Conservation (phyloP, 2,329 filamentous ascomycete species). For the Phaeoacremonium minimum region DNA sequence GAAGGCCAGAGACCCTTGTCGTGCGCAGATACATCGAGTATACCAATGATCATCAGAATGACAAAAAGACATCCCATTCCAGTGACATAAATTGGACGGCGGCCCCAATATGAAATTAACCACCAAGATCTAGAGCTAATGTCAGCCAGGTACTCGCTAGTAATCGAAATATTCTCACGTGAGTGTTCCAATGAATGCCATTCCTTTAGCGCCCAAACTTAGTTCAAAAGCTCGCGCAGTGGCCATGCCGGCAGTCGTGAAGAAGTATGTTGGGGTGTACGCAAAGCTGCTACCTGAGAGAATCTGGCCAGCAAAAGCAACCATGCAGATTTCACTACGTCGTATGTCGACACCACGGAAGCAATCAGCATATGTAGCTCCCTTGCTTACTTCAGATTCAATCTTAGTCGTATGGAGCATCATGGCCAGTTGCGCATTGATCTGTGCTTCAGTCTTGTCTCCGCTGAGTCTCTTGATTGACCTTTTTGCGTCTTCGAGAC, state of each 20-base stretch:
- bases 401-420: slow-evolving; percentile 36
- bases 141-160: slow-evolving; percentile 16
- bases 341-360: slow-evolving; percentile 35
- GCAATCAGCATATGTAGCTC: slow-evolving; percentile 32
- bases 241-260: slow-evolving; percentile 28
- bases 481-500: slow-evolving; percentile 39
- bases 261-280: slow-evolving; percentile 35
- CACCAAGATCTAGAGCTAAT: slow-evolving; percentile 36
- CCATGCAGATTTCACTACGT: slow-evolving; percentile 29
- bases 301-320: slow-evolving; percentile 26
- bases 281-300: slow-evolving; percentile 28
- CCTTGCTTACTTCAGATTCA: slow-evolving; percentile 24
- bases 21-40: too few species aligned
- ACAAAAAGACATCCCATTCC: too few species aligned
- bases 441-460: slow-evolving; percentile 27
- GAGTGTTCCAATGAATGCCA: slow-evolving; percentile 36
- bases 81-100: slow-evolving; percentile 36
- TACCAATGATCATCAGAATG: too few species aligned
- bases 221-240: slow-evolving; percentile 24
- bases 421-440: slow-evolving; percentile 31
- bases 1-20: too few species aligned
- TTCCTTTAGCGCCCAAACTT: slow-evolving; percentile 32
- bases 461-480: slow-evolving; percentile 40
- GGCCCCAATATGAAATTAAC: slow-evolving; percentile 34
- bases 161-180: slow-evolving; percentile 41